Conservation (phyloP, 2,329 filamentous ascomycete genomes). For the Phyllosticta citrichinensis region DNA sequence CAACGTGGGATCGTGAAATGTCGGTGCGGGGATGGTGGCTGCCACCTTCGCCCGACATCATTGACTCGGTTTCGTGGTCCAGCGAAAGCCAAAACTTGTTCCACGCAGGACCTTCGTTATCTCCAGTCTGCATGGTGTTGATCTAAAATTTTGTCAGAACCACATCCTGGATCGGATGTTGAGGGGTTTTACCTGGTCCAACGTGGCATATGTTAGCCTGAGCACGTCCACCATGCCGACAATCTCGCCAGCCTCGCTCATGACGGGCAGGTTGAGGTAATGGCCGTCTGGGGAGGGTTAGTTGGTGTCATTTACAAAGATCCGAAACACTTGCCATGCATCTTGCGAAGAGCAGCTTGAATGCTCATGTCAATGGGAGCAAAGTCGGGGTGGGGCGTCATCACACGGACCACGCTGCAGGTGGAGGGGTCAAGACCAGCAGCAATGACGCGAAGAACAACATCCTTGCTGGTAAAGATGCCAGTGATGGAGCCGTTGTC, state of each 20-base stretch:
- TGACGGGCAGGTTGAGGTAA: conserved; percentile 94
- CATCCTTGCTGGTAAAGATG: conserved; percentile 99
- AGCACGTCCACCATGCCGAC: conserved; percentile 99
- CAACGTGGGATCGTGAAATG: conserved; percentile 60
- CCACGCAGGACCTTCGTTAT: conserved; percentile 93
- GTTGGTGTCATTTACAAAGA: not conserved
- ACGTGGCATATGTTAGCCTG: conserved; percentile 93
- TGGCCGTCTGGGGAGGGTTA: conserved; percentile 62
- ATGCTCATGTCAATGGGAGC: conserved; percentile 99
- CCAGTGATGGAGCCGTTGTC: conserved; percentile 96
- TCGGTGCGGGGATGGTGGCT: conserved; percentile 57
- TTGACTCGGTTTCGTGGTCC: conserved; percentile 87
- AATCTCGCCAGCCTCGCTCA: conserved; percentile 95
- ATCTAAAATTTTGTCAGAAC: conserved; percentile 38
- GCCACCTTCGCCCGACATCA: conserved; percentile 85
- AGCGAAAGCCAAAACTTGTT: conserved; percentile 99
- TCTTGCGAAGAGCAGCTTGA: conserved; percentile 93
- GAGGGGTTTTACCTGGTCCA: conserved; percentile 64
- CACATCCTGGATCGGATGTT: not conserved
- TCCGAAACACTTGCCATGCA: conserved; percentile 65
- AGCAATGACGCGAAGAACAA: conserved; percentile 94
- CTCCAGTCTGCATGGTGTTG: conserved; percentile 82
- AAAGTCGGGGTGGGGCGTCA: conserved; percentile 98
- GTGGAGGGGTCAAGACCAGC: conserved; percentile 87
- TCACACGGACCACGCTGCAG: conserved; percentile 96